Evolutionary conservation across 2,329 filamentous ascomycete species (phyloP), one percentile per base, ranked within the genome.

Genomic region (Apiospora pterosperma): DNA sequence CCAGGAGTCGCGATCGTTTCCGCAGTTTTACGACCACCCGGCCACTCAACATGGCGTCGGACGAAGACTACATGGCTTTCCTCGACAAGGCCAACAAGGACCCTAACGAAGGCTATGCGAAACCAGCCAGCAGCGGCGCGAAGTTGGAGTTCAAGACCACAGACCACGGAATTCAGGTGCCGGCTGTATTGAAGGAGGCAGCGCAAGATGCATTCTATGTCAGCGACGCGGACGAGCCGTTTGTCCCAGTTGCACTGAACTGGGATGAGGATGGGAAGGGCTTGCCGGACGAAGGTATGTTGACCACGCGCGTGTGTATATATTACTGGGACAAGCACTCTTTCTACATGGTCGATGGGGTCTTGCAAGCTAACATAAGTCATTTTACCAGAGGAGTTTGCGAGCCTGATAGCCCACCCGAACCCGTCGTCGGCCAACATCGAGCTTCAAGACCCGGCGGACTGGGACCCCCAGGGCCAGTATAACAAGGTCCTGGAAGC

Each of bases 141-240:
- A 79, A 62, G 67, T 74, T 71, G n/a, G 76, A 78, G 62, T 83
- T 88, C 72, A 87, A 85, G 76, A 74, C 83, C 34, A 77, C 78
- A 58, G 85, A 88, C 70, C 71, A 81, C 66, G 82, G 84, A 68
- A 82, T 84, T 62, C 76, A 83, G 66, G 84, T 93, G 62, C 92
- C 93, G 7, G 77, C 80, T 61, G 77, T 79, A 4, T 82, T 94
- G 62, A 77, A 79, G 63, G 76, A 79, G 44, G 82, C 80, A 8
- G 79, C 78, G 63, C 80, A 83, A 61, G 79, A 90, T 64, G 85
- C 83, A 52, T 89, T 90, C 74, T 97, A 96, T 76, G 77, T 86
- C 19, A 96, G 90, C 67, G 94, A 97, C 65, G 88, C 92, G 36
- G 93, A 97, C 75, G 92, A 96, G 81, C 89, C 90, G 5, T 97